Base-by-base conservation (phyloP, 768 basidiomycete species). In the Daedaleopsis sinensis region DNA sequence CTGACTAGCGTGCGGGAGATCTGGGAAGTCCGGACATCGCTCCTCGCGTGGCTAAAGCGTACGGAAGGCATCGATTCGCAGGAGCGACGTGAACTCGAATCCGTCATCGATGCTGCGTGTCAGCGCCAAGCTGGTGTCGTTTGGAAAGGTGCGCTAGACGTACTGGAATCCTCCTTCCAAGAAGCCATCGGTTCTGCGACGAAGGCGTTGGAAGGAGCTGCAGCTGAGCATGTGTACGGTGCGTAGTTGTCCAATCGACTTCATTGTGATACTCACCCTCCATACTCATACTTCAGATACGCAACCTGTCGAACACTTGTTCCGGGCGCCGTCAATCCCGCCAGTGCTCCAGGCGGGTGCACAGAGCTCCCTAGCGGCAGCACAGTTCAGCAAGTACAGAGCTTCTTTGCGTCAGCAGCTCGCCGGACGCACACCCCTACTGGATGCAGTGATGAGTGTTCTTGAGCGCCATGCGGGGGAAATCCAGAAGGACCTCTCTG, bases 11-110 rank as follows among this genome's bases (percentile, higher is more conserved):
- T 89, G 36, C 81, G 80, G 44, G 88, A 88, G 43, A 82, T 93
- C 9, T 94, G 93, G 92, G 81, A 78, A 37, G 72, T 92, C n/a
- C 80, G 90, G 48, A 72, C 74, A 24, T 84, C 79, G 43, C 74
- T 82, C 47, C 74, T 76, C 58, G 80, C 74, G 49, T 85, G 81
- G 80, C 70, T 86, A 27, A 55, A 57, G 2, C 63, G 66, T 15
- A 72, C 72, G 12, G 79, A 80, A 16, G 72, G 72, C n/a, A 75
- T 93, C 43, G 76, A 78, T 21, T 69, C 71, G 1, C 52, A 71
- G 19, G 91, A 96, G 72, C 77, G 72, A 54, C 55, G 24, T 1
- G 69, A 74, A 15, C 67, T 93, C 3, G 71, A 71, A 35, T 67
- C 68, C 9, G 69, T 83, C 35, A 67, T 93, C 51, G 86, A 92